Conservation (phyloP, 257 asterid genomes). For the Solanum virginianum region DNA sequence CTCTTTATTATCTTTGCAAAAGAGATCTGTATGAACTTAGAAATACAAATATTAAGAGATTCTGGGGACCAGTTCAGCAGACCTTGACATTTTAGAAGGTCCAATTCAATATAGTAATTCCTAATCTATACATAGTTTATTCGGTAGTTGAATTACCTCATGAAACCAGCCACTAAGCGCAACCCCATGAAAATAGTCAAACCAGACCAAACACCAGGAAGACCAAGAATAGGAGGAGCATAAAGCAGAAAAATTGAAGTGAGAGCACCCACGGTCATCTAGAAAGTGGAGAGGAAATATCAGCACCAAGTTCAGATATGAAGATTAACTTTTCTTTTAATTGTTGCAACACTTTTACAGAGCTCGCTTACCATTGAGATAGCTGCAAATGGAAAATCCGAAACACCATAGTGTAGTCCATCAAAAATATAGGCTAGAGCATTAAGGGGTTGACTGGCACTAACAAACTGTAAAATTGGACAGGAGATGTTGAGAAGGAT, state of each 20-base stretch:
- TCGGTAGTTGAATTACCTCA: slow-evolving; percentile 11
- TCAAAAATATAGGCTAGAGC: slow-evolving; percentile 35
- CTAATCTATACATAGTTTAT: neutral
- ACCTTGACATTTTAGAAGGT: neutral
- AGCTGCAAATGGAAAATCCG: slow-evolving; percentile 32
- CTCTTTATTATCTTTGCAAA: neutral
- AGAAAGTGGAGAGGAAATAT: neutral
- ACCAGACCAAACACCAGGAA: slow-evolving; percentile 34
- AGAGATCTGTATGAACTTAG: neutral
- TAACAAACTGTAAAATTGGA: slow-evolving; percentile 23
- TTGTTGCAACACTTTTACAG: neutral
- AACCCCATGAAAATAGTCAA: slow-evolving; percentile 33
- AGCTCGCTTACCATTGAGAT: slow-evolving; percentile 23
- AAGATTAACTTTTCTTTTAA: neutral
- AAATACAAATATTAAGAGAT: neutral
- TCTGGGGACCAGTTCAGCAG: neutral
- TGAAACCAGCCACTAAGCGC: slow-evolving; percentile 23
- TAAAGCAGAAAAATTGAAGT: slow-evolving; percentile 24
- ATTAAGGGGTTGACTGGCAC: slow-evolving; percentile 34
- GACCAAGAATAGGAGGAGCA: slow-evolving; percentile 28
- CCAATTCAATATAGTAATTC: neutral
- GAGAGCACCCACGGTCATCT: slow-evolving; percentile 34
- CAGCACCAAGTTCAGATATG: neutral
- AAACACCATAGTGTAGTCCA: slow-evolving; percentile 38
- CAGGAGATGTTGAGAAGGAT: neutral